These are phyloP conservation scores for Phytopythium helicoides DNA, from an alignment of 352 stramenopile species.

Conservation along the genomic window DNA sequence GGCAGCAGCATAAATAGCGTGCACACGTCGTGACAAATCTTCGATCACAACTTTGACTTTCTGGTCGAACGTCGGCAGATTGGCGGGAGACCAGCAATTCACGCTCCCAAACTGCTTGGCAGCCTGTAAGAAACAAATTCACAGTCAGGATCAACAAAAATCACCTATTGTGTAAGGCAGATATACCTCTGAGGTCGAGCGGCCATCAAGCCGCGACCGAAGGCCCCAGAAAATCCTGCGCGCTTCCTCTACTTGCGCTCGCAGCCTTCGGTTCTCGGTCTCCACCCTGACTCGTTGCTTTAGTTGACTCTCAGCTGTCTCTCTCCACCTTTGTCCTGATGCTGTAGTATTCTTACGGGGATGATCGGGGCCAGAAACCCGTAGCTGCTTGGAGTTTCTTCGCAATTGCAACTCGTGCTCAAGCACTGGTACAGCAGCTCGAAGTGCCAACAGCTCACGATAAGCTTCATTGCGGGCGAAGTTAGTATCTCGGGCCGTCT, in stretches of 20 bases:
- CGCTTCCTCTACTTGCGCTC: slow-evolving; percentile 12
- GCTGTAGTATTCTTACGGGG: not conserved
- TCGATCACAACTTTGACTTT: too few relatives aligned
- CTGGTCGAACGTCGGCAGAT: too few relatives aligned
- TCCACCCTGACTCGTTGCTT: slow-evolving; percentile 10
- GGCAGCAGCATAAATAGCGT: too few relatives aligned
- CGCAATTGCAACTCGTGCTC: slow-evolving; percentile 9
- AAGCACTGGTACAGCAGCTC: slow-evolving; percentile 12
- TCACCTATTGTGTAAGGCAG: too few relatives aligned
- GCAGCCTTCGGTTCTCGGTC: slow-evolving; percentile 22
- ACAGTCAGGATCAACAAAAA: too few relatives aligned
- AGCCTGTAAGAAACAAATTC: too few relatives aligned
- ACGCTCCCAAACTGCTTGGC: too few relatives aligned
- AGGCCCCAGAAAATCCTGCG: slow-evolving; percentile 5
- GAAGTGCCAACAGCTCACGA: slow-evolving; percentile 17
- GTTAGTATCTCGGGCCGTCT: slow-evolving; percentile 9
- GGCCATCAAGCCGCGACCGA: not conserved
- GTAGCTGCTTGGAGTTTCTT: too few relatives aligned
- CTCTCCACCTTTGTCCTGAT: slow-evolving; percentile 12
- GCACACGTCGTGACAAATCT: too few relatives aligned
- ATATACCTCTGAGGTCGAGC: too few relatives aligned
- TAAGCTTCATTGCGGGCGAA: too few relatives aligned
- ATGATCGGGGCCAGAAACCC: not conserved
- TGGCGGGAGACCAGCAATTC: too few relatives aligned
- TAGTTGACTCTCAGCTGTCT: slow-evolving; percentile 10